Evolutionary conservation across 2,329 filamentous ascomycete species (phyloP).

Genomic region (Trichocomaceae sp.): DNA sequence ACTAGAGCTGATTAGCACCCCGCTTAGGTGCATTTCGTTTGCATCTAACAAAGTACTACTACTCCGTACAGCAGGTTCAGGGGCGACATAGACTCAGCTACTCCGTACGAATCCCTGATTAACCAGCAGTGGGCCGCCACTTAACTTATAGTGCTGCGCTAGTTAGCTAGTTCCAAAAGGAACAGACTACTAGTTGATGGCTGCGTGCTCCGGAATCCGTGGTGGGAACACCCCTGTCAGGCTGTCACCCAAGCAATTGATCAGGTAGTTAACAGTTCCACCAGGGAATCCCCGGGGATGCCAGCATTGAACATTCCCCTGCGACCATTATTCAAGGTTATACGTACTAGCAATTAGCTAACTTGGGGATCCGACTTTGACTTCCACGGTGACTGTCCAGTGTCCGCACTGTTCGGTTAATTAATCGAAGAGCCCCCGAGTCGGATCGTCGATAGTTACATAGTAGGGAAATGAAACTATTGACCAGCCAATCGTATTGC

Average conservation of each 20-base stretch:
- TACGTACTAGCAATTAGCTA: background rate
- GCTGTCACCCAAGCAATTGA: background rate
- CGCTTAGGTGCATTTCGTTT: background rate
- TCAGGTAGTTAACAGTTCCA: background rate
- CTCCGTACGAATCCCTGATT: background rate
- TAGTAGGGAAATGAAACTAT: background rate
- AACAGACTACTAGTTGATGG: background rate
- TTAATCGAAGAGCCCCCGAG: background rate
- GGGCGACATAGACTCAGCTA: background rate
- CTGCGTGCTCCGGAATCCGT: conserved; percentile 2
- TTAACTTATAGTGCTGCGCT: background rate
- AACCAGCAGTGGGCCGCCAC: background rate
- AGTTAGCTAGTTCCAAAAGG: background rate
- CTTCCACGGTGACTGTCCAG: too few species aligned
- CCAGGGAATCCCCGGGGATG: background rate
- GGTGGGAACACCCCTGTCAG: conserved; percentile 5
- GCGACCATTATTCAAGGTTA: background rate
- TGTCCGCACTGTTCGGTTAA: background rate
- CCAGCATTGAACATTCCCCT: background rate
- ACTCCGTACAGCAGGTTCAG: too few species aligned
- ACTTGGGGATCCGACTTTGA: background rate
- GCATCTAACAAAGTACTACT: background rate
- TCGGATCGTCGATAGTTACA: background rate
- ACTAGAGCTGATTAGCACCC: background rate
- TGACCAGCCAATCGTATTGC: conserved; percentile 7